A percentile compares a stretch with the other conserved stretches of the same genome.
Conservation (phyloP, 2,329 filamentous ascomycete species). For the Didymella keratinophila region DNA sequence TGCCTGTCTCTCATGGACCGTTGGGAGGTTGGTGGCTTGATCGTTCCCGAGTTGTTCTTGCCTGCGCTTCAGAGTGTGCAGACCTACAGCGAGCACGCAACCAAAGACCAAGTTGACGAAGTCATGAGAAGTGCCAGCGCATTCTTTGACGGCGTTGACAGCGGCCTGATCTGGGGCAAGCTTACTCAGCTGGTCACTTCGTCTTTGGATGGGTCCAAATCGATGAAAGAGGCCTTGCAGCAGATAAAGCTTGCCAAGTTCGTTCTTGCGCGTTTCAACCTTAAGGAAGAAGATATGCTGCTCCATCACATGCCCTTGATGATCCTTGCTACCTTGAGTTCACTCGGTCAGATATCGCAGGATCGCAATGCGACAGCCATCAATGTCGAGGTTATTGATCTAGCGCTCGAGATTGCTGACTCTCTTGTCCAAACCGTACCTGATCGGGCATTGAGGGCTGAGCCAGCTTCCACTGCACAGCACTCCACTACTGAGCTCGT, state of each 20-base stretch:
- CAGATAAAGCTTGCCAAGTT: slow-evolving; percentile 80
- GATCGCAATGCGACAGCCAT: slow-evolving; percentile 6
- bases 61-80: slow-evolving; percentile 83
- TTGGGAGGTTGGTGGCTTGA: slow-evolving; percentile 92
- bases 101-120: slow-evolving; percentile 79
- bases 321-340: slow-evolving; percentile 67
- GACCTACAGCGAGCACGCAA: slow-evolving; percentile 71
- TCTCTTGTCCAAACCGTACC: slow-evolving; percentile 50
- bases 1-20: slow-evolving; percentile 97
- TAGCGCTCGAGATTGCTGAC: slow-evolving; percentile 49
- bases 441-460: slow-evolving; percentile 40
- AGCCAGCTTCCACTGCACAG: slow-evolving; percentile 18
- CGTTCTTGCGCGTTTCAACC: slow-evolving; percentile 86
- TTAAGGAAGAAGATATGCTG: slow-evolving; percentile 95
- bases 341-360: slow-evolving; percentile 51
- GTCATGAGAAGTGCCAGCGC: slow-evolving; percentile 91
- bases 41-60: slow-evolving; percentile 88
- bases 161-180: slow-evolving; percentile 88
- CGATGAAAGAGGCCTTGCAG: slow-evolving; percentile 56
- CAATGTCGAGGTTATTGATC: slow-evolving; percentile 30
- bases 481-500: slow-evolving; percentile 5
- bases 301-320: slow-evolving; percentile 82
- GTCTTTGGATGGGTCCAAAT: slow-evolving; percentile 42
- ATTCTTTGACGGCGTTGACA: slow-evolving; percentile 98
- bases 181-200: slow-evolving; percentile 71